Evolutionary conservation across 2,329 filamentous ascomycete species (phyloP).

Genomic region (Dothistroma septosporum): DNA sequence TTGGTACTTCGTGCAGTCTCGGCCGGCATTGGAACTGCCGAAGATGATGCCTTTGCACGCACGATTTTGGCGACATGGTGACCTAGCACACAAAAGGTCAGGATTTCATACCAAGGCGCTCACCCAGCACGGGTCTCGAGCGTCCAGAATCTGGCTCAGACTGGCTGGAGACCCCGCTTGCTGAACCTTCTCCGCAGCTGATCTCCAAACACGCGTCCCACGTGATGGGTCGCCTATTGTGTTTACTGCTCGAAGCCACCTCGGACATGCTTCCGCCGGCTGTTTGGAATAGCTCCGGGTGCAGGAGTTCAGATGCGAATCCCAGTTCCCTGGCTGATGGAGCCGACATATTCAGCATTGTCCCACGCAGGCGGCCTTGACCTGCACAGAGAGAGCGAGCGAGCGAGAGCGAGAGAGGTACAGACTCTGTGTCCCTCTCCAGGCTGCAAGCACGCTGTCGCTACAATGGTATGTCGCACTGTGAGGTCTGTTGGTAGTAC

Average conservation of each 20-base stretch:
- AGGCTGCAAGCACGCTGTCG: too few relatives aligned
- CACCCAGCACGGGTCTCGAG: background rate
- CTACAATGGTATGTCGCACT: too few relatives aligned
- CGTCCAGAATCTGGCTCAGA: background rate
- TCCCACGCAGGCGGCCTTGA: too few relatives aligned
- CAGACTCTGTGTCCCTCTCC: too few relatives aligned
- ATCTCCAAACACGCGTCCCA: background rate
- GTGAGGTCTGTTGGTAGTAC: too few relatives aligned
- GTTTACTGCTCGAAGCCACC: background rate
- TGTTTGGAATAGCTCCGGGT: background rate
- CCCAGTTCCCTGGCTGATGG: too few relatives aligned
- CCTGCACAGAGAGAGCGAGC: too few relatives aligned
- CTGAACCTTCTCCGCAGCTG: background rate
- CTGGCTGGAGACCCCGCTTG: background rate
- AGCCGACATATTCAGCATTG: background rate
- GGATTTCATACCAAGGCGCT: background rate
- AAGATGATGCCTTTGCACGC: background rate
- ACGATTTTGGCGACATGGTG: background rate
- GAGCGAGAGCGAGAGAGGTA: too few relatives aligned
- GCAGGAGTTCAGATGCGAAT: background rate
- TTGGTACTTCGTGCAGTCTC: background rate
- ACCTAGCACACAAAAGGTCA: background rate
- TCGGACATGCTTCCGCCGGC: background rate
- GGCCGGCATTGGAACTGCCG: background rate
- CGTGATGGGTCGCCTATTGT: background rate